Evolutionary conservation across 1,284 basidiomycete genomes (phyloP).

Genomic region (Irpex lacteus): DNA sequence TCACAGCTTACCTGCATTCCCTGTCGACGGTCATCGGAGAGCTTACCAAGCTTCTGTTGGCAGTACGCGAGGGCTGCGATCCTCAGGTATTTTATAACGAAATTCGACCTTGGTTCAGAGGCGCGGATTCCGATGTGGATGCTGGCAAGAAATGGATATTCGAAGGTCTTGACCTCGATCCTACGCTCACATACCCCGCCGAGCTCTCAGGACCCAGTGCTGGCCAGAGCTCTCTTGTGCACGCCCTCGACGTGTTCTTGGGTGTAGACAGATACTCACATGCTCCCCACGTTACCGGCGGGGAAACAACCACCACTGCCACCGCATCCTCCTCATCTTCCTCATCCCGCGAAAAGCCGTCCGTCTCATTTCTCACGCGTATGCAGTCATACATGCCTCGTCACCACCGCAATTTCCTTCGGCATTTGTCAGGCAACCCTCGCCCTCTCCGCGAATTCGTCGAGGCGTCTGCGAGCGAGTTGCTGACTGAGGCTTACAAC

Average conservation of each 20-base stretch:
- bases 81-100: conserved; percentile 82
- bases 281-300: conserved; percentile 20
- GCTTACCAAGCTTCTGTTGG: conserved; percentile 57
- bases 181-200: conserved; percentile 47
- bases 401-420: conserved; percentile 86
- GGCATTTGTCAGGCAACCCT: conserved; percentile 68
- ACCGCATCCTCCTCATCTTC: conserved; percentile 14
- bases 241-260: conserved; percentile 88
- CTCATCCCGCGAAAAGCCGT: conserved; percentile 22
- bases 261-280: conserved; percentile 71
- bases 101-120: conserved; percentile 92
- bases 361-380: conserved; percentile 62
- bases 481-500: conserved; percentile 69
- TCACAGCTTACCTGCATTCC: conserved; percentile 68
- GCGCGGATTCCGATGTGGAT: conserved; percentile 68
- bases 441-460: conserved; percentile 58
- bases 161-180: conserved; percentile 64
- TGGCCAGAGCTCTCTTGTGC: conserved; percentile 87
- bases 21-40: conserved; percentile 70
- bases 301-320: conserved; percentile 19
- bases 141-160: conserved; percentile 72
- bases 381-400: conserved; percentile 92
- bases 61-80: conserved; percentile 72
- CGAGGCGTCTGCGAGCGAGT: conserved; percentile 27
- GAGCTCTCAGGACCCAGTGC: conserved; percentile 87